Evolutionary conservation across 306 rosid genomes (phyloP), one percentile per base, ranked within the genome.

Genomic region (Cyamopsis tetragonoloba): DNA sequence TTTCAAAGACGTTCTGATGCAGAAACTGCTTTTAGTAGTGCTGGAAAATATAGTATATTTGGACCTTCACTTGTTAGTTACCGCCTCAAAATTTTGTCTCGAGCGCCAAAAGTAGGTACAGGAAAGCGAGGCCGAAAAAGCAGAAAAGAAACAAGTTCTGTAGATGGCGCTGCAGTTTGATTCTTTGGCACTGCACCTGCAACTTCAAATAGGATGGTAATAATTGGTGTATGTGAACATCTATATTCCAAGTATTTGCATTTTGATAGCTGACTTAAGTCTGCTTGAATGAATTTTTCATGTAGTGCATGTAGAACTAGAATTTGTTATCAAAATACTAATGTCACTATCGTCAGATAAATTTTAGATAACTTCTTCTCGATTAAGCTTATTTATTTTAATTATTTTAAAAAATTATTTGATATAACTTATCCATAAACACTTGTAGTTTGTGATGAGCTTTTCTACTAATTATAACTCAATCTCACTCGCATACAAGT

Each of bases 41-140:
- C 96, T 7, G 96, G 98, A 67, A 89, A 89, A 72, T 88, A 84
- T 71, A 81, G 86, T 76, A 81, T 75, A 18, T 92, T 92, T 41
- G 96, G 98, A 57, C 91, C 95, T 65, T 77, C 96, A 35, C 89
- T 84, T 34, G 79, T 79, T 54, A 83, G 96, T 61, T 92, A 92
- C 79, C 80, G 87, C 44, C 96, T 92, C 84, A 89, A 83, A 87
- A 85, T 79, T 70, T 49, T 81, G 49, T 66, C 84, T 5, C 39
- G 74, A 1, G 31, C 63, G 20, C 81, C 75, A 7, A 31, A 11
- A 22, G 80, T 76, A 59, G 80, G 55, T 41, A 55, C 57, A 14
- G 69, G 66, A 46, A 87, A 75, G 83, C 51, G 70, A 27, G 70
- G 78, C 62, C 72, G 81, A 58, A 79, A 60, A 71, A 57, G 66